Percentiles rank a stretch among this genome's conserved stretches.
These are phyloP conservation scores for Aspergillus cejpii DNA, from an alignment of 2,329 filamentous ascomycete species.

Conservation along the genomic window DNA sequence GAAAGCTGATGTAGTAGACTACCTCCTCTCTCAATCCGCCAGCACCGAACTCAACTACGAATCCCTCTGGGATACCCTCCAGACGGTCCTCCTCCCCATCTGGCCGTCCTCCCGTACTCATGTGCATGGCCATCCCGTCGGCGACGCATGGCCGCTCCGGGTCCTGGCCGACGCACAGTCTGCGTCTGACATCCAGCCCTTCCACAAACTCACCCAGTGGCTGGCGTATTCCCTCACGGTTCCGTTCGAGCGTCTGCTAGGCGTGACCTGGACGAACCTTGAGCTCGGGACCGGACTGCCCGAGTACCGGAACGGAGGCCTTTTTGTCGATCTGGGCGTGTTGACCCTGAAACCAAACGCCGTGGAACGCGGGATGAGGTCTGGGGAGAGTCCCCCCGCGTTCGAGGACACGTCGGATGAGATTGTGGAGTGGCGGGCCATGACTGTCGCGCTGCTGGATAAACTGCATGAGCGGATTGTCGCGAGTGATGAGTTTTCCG, in stretches of 20 bases:
- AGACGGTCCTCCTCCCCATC: conserved; percentile 43
- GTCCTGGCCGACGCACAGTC: conserved; percentile 13
- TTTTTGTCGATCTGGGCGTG: conserved; percentile 57
- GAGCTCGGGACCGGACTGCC: conserved; percentile 60
- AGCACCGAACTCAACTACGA: conserved; percentile 33
- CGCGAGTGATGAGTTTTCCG: conserved; percentile 28
- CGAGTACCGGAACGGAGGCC: conserved; percentile 65
- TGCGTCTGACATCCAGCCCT: conserved; percentile 41
- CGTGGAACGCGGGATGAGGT: conserved; percentile 43
- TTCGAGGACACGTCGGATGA: conserved; percentile 56
- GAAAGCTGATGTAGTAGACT: no score
- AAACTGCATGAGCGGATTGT: conserved; percentile 48
- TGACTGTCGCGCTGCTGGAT: conserved; percentile 57
- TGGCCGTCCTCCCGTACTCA: conserved; percentile 45
- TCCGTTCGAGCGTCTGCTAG: conserved; percentile 50
- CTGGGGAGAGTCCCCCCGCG: conserved; percentile 35
- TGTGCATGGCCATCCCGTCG: conserved; percentile 40
- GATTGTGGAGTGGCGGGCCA: conserved; percentile 60
- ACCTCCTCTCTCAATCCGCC: conserved; percentile 29
- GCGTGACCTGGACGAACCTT: conserved; percentile 47
- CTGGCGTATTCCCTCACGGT: conserved; percentile 67
- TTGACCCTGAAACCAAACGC: conserved; percentile 47
- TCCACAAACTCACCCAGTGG: conserved; percentile 65
- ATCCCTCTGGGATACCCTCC: conserved; percentile 41
- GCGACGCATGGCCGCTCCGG: conserved; percentile 47